Conservation (phyloP, 148 eudicot genomes). For the Rhododendron williamsianum region DNA sequence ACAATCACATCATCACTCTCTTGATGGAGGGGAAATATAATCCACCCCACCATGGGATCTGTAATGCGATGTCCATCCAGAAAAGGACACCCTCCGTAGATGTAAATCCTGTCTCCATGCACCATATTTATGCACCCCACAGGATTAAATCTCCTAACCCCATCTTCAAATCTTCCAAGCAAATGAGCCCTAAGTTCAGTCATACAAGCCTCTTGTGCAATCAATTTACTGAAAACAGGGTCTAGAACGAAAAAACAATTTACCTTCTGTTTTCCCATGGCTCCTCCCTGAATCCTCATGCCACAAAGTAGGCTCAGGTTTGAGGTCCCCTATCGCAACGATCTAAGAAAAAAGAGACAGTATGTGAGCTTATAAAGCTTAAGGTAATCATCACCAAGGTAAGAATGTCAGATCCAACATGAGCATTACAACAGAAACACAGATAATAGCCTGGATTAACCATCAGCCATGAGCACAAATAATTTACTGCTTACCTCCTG, state of each 20-base stretch:
- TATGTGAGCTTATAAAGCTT: neutral
- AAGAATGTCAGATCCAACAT: neutral
- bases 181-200: neutral
- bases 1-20: neutral
- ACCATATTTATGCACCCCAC: neutral
- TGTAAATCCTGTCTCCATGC: neutral
- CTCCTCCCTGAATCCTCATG: constrained; percentile 69
- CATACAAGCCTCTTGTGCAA: neutral
- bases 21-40: neutral
- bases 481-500: neutral
- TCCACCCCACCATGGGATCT: neutral
- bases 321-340: constrained; percentile 57
- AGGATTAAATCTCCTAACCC: neutral
- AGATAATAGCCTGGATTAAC: neutral
- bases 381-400: neutral
- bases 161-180: neutral
- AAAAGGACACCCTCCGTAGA: neutral
- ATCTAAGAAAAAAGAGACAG: constrained; percentile 29
- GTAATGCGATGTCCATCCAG: neutral
- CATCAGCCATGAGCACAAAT: neutral
- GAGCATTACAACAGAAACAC: neutral
- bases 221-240: neutral
- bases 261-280: constrained; percentile 59
- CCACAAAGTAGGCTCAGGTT: constrained; percentile 71
- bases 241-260: neutral